Conservation (phyloP, 192 early-diverging fungal species). For the Linderina pennispora region DNA sequence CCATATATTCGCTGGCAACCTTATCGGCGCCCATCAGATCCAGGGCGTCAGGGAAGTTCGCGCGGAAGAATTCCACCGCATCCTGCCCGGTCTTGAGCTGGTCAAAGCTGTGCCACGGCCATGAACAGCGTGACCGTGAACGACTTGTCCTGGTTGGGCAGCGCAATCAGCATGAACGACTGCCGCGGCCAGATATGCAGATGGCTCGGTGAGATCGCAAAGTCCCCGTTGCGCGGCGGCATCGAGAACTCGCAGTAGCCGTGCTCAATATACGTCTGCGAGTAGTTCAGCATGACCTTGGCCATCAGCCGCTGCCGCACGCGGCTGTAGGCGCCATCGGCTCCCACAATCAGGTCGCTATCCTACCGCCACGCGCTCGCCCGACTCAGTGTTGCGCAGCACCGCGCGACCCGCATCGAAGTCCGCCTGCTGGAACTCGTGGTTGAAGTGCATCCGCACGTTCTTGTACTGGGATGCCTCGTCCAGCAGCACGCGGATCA, state of each 20-base stretch:
- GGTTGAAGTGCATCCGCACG: slow-evolving; percentile 72
- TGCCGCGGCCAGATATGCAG: slow-evolving; percentile 97
- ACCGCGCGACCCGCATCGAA: slow-evolving; percentile 59
- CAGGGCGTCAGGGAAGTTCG: slow-evolving; percentile 72
- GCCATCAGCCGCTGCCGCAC: slow-evolving; percentile 80
- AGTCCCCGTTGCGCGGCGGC: slow-evolving; percentile 60
- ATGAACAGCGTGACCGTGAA: slow-evolving; percentile 98
- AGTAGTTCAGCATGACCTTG: slow-evolving; percentile 71
- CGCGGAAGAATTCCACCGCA: slow-evolving; percentile 63
- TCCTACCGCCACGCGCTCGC: slow-evolving; percentile 36
- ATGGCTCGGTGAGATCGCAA: slow-evolving; percentile 82
- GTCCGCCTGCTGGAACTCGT: slow-evolving; percentile 61
- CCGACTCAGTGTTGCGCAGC: slow-evolving; percentile 20
- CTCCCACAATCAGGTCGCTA: slow-evolving; percentile 80
- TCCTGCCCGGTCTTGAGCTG: slow-evolving; percentile 57
- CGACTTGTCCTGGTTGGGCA: slow-evolving; percentile 88
- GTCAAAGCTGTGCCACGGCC: slow-evolving; percentile 81
- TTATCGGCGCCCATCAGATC: slow-evolving; percentile 67
- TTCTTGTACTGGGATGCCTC: slow-evolving; percentile 59
- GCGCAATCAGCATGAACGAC: slow-evolving; percentile 96
- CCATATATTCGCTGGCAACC: slow-evolving; percentile 71
- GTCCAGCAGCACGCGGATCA: slow-evolving; percentile 77
- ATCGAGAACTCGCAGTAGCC: slow-evolving; percentile 91
- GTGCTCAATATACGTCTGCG: slow-evolving; percentile 86
- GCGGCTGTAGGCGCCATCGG: slow-evolving; percentile 82